Conservation (phyloP, 2,329 filamentous ascomycete genomes). For the Venturia carpophila region DNA sequence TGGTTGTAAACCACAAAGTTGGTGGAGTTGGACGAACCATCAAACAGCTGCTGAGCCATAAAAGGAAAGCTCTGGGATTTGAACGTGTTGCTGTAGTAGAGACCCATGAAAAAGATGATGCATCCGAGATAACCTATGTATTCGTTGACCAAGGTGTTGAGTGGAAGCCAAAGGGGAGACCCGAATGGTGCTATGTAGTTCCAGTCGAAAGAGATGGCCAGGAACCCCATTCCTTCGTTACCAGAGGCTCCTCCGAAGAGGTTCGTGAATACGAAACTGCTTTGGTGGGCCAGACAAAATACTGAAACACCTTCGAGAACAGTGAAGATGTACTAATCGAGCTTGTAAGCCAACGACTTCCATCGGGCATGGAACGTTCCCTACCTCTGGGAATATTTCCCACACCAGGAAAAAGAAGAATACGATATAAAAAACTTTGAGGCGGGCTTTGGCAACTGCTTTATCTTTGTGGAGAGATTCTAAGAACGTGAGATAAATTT, state of each 20-base stretch:
- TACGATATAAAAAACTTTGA: constrained; percentile 27
- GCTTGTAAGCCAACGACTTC: not conserved
- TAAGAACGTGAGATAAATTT: constrained; percentile 9
- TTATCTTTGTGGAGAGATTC: constrained; percentile 20
- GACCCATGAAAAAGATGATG: constrained; percentile 22
- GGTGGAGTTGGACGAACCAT: constrained; percentile 18
- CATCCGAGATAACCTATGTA: constrained; percentile 19
- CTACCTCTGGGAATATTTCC: constrained; percentile 20
- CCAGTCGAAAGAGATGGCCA: constrained; percentile 19
- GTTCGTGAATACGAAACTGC: constrained; percentile 20
- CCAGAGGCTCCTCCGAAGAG: constrained; percentile 19
- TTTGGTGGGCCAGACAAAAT: constrained; percentile 20
- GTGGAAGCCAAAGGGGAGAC: constrained; percentile 18
- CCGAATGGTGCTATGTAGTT: constrained; percentile 17
- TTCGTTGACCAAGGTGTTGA: constrained; percentile 17
- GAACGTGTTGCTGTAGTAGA: constrained; percentile 20
- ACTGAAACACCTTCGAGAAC: constrained; percentile 17
- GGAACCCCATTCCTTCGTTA: constrained; percentile 19
- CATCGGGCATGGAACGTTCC: not conserved
- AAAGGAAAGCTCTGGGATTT: constrained; percentile 19
- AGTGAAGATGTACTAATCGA: not conserved
- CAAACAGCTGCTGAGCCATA: constrained; percentile 19
- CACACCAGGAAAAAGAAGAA: constrained; percentile 22
- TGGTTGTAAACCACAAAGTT: constrained; percentile 20
- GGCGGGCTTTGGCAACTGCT: constrained; percentile 18